These are phyloP conservation scores for Suhomyces bolitotheri DNA, from an alignment of 1,139 yeast genomes.

Conservation along the genomic window DNA sequence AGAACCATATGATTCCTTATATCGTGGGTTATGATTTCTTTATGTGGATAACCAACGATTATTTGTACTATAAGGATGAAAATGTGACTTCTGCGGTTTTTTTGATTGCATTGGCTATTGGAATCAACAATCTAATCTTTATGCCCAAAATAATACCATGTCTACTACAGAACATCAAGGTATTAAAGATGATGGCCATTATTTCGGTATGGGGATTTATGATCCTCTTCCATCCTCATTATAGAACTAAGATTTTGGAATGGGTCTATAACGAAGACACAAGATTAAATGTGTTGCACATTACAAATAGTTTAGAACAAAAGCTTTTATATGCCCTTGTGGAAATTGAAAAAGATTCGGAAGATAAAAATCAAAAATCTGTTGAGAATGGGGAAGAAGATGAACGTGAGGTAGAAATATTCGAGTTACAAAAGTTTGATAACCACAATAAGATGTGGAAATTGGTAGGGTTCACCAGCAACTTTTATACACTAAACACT, in stretches of 20 bases:
- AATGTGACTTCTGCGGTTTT: slow-evolving; percentile 57
- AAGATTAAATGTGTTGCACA: slow-evolving; percentile 47
- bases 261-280: slow-evolving; percentile 61
- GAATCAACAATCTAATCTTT: slow-evolving; percentile 32
- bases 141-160: slow-evolving; percentile 36
- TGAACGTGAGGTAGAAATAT: slow-evolving; percentile 53
- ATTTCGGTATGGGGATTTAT: slow-evolving; percentile 52
- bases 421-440: slow-evolving; percentile 65
- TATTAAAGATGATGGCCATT: slow-evolving; percentile 40
- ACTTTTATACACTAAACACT: slow-evolving; percentile 50
- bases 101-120: slow-evolving; percentile 30
- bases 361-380: not conserved
- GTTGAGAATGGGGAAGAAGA: not conserved
- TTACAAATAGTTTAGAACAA: slow-evolving; percentile 50
- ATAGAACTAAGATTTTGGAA: slow-evolving; percentile 46
- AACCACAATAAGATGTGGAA: slow-evolving; percentile 59
- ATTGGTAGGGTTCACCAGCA: slow-evolving; percentile 53
- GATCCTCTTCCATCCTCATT: slow-evolving; percentile 54
- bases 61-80: slow-evolving; percentile 68
- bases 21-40: slow-evolving; percentile 62
- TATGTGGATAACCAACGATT: slow-evolving; percentile 50
- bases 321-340: slow-evolving; percentile 30
- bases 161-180: slow-evolving; percentile 29
- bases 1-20: slow-evolving; percentile 75
- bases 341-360: slow-evolving; percentile 1